phyloP scores from a whole-genome alignment of 805 yeast species.

The Ascoidea asiatica region DNA sequence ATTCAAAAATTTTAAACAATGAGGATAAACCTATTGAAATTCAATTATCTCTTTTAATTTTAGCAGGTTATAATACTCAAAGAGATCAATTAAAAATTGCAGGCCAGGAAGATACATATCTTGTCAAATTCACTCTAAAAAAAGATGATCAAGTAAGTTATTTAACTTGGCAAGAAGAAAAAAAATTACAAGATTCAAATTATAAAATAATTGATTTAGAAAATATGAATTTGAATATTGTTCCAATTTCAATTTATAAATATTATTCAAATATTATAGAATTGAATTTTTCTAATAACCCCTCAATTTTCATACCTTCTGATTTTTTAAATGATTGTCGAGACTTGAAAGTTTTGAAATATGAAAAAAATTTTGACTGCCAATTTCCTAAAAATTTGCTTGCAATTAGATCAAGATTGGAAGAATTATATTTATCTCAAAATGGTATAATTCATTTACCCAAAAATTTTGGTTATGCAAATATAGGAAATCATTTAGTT shows the following conservation, averaged over 20 bases:
- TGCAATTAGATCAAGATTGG: conserved; percentile 45
- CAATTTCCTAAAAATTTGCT: conserved; percentile 53
- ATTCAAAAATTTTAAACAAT: conserved; percentile 55
- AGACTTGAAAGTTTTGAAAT: conserved; percentile 56
- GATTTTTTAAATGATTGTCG: conserved; percentile 55
- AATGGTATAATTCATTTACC: conserved; percentile 60
- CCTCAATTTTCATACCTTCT: conserved; percentile 67
- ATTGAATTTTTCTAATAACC: conserved; percentile 73
- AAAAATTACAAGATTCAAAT: conserved; percentile 38
- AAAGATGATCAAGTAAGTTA: conserved; percentile 42
- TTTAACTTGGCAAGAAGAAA: conserved; percentile 53
- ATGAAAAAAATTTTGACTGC: conserved; percentile 40
- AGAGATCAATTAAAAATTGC: conserved; percentile 63
- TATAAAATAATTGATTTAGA: conserved; percentile 62
- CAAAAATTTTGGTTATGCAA: conserved; percentile 24
- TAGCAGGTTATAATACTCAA: conserved; percentile 59
- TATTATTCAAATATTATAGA: conserved; percentile 69
- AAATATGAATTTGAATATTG: conserved; percentile 62
- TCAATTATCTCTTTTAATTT: conserved; percentile 54
- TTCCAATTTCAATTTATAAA: conserved; percentile 71
- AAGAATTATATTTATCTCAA: conserved; percentile 58
- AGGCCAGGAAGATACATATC: conserved; percentile 74
- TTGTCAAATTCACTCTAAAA: conserved; percentile 66
- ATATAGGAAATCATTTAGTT: conserved; percentile 37
- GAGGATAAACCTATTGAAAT: conserved; percentile 65